Conservation (phyloP, 495 filamentous ascomycete species). For the Talaromyces liani region DNA sequence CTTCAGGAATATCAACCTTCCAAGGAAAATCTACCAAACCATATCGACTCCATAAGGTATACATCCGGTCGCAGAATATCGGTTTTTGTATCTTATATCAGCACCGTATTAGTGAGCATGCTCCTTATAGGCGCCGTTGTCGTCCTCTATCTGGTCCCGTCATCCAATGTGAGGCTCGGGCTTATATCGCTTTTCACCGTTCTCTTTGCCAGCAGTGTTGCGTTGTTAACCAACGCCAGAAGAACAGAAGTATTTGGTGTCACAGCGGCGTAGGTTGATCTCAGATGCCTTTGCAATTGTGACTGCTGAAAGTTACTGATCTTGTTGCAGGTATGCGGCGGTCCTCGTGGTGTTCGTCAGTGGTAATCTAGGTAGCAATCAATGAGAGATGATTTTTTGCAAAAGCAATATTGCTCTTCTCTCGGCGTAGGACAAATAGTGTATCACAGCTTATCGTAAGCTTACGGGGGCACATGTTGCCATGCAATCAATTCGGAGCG, state of each 20-base stretch:
- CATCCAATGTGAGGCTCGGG: not conserved
- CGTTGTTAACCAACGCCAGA: not conserved
- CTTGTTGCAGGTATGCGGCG: not conserved
- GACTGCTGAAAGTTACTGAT: not conserved
- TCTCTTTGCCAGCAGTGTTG: not conserved
- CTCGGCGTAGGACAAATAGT: too few species aligned
- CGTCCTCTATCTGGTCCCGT: not conserved
- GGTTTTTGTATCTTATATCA: not conserved
- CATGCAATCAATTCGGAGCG: not conserved
- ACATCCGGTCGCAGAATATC: not conserved
- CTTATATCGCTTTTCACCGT: not conserved
- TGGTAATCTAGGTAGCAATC: not conserved
- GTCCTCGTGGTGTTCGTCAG: not conserved
- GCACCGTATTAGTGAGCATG: not conserved
- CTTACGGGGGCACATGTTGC: not conserved
- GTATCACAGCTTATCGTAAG: too few species aligned
- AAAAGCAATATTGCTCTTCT: not conserved
- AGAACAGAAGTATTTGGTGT: not conserved
- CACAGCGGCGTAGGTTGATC: not conserved
- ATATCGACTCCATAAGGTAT: not conserved
- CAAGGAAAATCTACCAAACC: not conserved
- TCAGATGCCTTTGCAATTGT: not conserved
- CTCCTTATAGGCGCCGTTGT: not conserved
- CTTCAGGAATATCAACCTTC: not conserved
- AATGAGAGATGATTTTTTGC: not conserved